Evolutionary conservation across 2,329 filamentous ascomycete species (phyloP).

Genomic region (Fusarium sp.): DNA sequence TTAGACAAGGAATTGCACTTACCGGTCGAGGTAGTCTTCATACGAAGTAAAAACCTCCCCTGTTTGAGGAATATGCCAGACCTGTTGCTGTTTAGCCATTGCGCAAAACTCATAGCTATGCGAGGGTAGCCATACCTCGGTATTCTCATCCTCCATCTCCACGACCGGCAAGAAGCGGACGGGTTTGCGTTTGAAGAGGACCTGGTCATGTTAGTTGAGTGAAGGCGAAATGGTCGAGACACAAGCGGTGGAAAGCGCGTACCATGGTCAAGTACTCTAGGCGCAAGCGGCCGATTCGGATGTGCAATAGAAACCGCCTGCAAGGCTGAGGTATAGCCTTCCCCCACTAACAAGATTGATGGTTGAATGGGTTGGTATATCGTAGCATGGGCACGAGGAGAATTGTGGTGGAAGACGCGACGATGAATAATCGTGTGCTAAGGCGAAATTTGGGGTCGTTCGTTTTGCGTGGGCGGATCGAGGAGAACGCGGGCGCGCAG

Average conservation of each 20-base stretch:
- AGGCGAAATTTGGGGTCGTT: constrained; percentile 24
- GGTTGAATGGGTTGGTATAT: constrained; percentile 17
- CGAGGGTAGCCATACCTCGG: constrained; percentile 71
- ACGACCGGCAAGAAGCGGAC: constrained; percentile 82
- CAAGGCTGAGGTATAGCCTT: constrained; percentile 44
- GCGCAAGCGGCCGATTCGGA: constrained; percentile 30
- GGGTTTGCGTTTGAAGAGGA: constrained; percentile 95
- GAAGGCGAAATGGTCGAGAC: constrained; percentile 1
- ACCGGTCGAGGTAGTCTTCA: constrained; percentile 88
- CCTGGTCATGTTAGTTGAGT: constrained; percentile 62
- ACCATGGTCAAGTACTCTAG: constrained; percentile 38
- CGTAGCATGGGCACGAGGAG: constrained; percentile 35
- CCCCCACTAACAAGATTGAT: constrained; percentile 45
- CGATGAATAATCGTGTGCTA: constrained; percentile 21
- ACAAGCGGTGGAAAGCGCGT: constrained; percentile 5
- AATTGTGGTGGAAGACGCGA: constrained; percentile 19
- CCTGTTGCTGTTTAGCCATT: constrained; percentile 61
- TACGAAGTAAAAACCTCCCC: constrained; percentile 91
- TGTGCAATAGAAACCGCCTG: constrained; percentile 33
- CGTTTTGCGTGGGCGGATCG: constrained; percentile 30
- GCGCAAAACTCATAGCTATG: constrained; percentile 4
- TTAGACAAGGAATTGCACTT: constrained; percentile 50
- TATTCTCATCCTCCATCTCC: constrained; percentile 80
- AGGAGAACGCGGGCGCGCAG: constrained; percentile 37
- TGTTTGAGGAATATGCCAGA: constrained; percentile 92